phyloP scores from a whole-genome alignment of 2,329 filamentous ascomycete genomes.

The Xylaria sp. region DNA sequence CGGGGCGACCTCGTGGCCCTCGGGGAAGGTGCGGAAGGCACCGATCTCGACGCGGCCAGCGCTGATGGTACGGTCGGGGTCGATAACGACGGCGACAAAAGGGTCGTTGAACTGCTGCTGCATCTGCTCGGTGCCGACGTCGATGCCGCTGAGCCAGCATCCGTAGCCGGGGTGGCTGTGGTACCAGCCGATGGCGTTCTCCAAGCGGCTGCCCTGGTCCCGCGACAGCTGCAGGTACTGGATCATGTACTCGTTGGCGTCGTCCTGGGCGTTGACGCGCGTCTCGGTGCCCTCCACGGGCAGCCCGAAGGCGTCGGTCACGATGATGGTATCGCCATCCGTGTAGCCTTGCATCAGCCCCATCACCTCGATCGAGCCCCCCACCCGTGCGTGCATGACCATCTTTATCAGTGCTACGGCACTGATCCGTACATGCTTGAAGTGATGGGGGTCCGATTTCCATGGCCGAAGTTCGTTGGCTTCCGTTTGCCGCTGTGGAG shows the following conservation, averaged over 20 bases:
- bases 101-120: constrained; percentile 90
- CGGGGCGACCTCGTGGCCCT: constrained; percentile 68
- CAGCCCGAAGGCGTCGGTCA: constrained; percentile 92
- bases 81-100: constrained; percentile 94
- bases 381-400: constrained; percentile 98
- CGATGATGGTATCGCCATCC: constrained; percentile 82
- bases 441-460: constrained; percentile 82
- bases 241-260: constrained; percentile 97
- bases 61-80: constrained; percentile 93
- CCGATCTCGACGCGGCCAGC: constrained; percentile 97
- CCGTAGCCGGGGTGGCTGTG: constrained; percentile 98
- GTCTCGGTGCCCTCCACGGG: constrained; percentile 99
- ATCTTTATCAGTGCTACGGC: constrained; percentile 96
- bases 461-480: constrained; percentile 76
- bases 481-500: constrained; percentile 72
- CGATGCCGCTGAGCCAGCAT: constrained; percentile 97
- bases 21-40: constrained; percentile 91
- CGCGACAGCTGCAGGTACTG: constrained; percentile 81
- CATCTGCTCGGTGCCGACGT: constrained; percentile 86
- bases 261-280: constrained; percentile 92
- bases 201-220: constrained; percentile 75
- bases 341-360: constrained; percentile 98
- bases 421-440: constrained; percentile 92
- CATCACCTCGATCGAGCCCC: constrained; percentile 94
- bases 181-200: constrained; percentile 98